Percentiles rank a stretch among this genome's conserved stretches.
These are phyloP conservation scores for Claviceps cyperi DNA, from an alignment of 2,329 filamentous ascomycete species.

Conservation along the genomic window DNA sequence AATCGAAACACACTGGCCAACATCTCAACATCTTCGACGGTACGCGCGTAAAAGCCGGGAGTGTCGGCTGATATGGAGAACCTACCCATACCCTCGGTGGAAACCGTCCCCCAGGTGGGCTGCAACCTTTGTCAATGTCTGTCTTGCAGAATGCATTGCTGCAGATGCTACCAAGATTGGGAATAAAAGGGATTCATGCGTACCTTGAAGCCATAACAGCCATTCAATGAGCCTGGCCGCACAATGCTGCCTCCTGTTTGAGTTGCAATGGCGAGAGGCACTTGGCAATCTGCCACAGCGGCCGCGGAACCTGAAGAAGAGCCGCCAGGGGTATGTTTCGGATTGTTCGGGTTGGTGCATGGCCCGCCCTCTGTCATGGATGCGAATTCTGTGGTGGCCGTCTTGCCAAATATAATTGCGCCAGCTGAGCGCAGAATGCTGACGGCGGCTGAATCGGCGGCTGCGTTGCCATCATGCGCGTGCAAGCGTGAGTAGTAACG, in stretches of 20 bases:
- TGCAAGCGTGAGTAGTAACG: constrained; percentile 42
- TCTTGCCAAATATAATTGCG: constrained; percentile 36
- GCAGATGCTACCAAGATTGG: not conserved
- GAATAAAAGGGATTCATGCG: not conserved
- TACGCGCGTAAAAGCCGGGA: constrained; percentile 43
- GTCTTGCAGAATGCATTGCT: not conserved
- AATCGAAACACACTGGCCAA: constrained; percentile 40
- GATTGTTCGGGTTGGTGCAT: constrained; percentile 51
- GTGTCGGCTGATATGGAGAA: constrained; percentile 48
- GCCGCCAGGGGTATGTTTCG: constrained; percentile 49
- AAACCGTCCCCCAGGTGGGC: constrained; percentile 50
- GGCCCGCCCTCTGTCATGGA: constrained; percentile 39
- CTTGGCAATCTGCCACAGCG: constrained; percentile 50
- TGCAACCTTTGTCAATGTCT: not conserved
- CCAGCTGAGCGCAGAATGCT: constrained; percentile 37
- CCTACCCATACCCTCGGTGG: constrained; percentile 44
- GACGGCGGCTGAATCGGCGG: constrained; percentile 37
- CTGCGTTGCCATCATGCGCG: constrained; percentile 21
- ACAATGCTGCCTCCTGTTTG: constrained; percentile 53
- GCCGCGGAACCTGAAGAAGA: constrained; percentile 54
- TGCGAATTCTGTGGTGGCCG: constrained; percentile 50
- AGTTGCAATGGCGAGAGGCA: constrained; percentile 45
- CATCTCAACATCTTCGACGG: constrained; percentile 41
- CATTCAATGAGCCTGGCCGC: constrained; percentile 49
- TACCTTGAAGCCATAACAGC: constrained; percentile 45